These are phyloP conservation scores for Andrographis paniculata DNA, from an alignment of 305 asterid genomes.

Conservation along the genomic window DNA sequence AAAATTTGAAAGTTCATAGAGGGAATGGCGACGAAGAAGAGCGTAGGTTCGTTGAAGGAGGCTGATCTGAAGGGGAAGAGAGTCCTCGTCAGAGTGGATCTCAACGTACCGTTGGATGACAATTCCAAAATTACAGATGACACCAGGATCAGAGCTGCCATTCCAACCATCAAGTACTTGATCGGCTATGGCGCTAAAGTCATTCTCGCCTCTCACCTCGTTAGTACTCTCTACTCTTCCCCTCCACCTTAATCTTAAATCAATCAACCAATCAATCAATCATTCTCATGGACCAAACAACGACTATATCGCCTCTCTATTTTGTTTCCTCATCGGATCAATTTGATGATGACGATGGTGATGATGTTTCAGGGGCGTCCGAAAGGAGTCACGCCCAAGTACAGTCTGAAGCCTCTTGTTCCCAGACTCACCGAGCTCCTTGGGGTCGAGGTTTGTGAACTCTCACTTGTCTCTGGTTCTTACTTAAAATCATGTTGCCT, in stretches of 20 bases:
- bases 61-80: conserved; percentile 77
- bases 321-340: no score
- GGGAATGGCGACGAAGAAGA: conserved; percentile 74
- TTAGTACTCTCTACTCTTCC: conserved; percentile 16
- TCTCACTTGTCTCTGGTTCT: conserved; percentile 9
- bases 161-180: conserved; percentile 73
- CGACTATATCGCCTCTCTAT: no score
- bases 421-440: conserved; percentile 75
- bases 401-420: conserved; percentile 84
- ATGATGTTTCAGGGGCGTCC: conserved; percentile 64
- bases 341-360: no score
- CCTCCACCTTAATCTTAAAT: not conserved
- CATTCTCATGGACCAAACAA: no score
- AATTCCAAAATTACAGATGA: conserved; percentile 71
- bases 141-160: conserved; percentile 74
- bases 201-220: conserved; percentile 80
- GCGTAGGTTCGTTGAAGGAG: conserved; percentile 67
- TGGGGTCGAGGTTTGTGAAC: conserved; percentile 48
- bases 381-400: conserved; percentile 81
- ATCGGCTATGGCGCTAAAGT: conserved; percentile 46
- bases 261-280: no score
- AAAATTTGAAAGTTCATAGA: no score
- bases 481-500: not conserved
- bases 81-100: conserved; percentile 76
- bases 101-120: conserved; percentile 84